Base-by-base conservation (phyloP, 768 basidiomycete genomes). In the Boletus tomentosulus region DNA sequence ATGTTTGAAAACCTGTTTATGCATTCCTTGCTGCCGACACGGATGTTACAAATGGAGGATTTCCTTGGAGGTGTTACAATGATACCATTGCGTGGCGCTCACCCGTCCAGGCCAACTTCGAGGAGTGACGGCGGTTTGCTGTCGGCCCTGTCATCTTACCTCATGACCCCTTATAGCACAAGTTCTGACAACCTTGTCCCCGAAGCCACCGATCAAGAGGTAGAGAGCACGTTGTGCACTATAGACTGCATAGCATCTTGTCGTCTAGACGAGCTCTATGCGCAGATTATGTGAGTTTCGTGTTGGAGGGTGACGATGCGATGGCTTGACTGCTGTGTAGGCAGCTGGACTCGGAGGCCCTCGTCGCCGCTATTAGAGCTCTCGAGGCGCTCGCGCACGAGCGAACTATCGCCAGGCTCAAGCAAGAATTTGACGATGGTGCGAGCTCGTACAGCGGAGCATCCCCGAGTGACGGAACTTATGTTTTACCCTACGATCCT, bases 1-100 rank as follows among this genome's bases (percentile, higher is more conserved):
- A 98, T 98, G 86, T 95, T 96, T 73, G 89, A 95, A 65, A 97
- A 94, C 33, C 76, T 99, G 24, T 99, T 98, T 73, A 71, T 98
- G 44, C 90, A 98, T 67, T 95, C 95, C 16, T 77, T 98, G 25
- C 76, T 99, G 16, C 97, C 97, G 0, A 83, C 78, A 10, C 79
- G 87, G 47, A 90, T 99, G 88, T 74, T 97, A 11, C 92, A 96
- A 68, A 95, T 97, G 90, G 96, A 97, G 67, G 97, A 98, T 66
- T 98, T 99, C 74, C 80, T 98, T 9, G 93, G 93, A n/a, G 95
- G 94, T 15, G 83, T 86, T 31, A 89, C 92, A 7, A 87, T 86
- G 76, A 98, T 98, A 61, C 96, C 97, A 25, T 77, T 98, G 42
- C 84, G 87, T 56, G 84, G 91, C 24, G 82, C 81, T 58, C 79